Evolutionary conservation across 306 rosid genomes (phyloP).

Genomic region (Cicer bijugum): DNA sequence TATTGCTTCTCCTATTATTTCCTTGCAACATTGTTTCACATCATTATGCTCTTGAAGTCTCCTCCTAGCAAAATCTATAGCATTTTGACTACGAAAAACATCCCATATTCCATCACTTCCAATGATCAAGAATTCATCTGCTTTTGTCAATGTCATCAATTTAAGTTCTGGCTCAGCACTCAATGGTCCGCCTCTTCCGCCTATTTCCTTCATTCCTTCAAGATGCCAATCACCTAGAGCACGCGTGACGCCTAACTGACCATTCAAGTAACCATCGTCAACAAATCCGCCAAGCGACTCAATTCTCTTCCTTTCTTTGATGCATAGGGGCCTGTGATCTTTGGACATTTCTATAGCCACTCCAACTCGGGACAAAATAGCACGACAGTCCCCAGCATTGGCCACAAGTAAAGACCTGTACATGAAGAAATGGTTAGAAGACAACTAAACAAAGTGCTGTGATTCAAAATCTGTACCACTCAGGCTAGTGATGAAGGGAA

Average conservation of each 20-base stretch:
- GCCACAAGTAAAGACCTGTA: constrained; percentile 91
- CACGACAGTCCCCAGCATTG: constrained; percentile 96
- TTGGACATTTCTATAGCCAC: constrained; percentile 76
- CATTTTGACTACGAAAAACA: constrained; percentile 75
- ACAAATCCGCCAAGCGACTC: constrained; percentile 83
- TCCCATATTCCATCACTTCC: constrained; percentile 98
- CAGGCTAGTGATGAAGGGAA: neutral
- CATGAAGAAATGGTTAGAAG: constrained; percentile 5
- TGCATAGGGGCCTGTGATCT: constrained; percentile 80
- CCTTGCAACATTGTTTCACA: constrained; percentile 76
- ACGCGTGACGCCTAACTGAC: constrained; percentile 77
- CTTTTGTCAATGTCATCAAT: constrained; percentile 66
- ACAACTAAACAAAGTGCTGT: neutral
- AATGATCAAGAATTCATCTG: constrained; percentile 85
- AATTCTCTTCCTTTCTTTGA: constrained; percentile 68
- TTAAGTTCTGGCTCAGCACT: constrained; percentile 91
- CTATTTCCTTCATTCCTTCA: constrained; percentile 81
- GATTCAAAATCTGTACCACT: constrained; percentile 3
- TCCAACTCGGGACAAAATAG: constrained; percentile 78
- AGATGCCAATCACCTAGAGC: constrained; percentile 97
- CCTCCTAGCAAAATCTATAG: constrained; percentile 78
- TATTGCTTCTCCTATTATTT: constrained; percentile 80
- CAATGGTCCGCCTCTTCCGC: constrained; percentile 77
- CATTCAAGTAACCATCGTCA: constrained; percentile 77
- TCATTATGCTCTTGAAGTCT: constrained; percentile 89